phyloP scores from a whole-genome alignment of 2,329 filamentous ascomycete species.

The Ophiocordyceps australis region DNA sequence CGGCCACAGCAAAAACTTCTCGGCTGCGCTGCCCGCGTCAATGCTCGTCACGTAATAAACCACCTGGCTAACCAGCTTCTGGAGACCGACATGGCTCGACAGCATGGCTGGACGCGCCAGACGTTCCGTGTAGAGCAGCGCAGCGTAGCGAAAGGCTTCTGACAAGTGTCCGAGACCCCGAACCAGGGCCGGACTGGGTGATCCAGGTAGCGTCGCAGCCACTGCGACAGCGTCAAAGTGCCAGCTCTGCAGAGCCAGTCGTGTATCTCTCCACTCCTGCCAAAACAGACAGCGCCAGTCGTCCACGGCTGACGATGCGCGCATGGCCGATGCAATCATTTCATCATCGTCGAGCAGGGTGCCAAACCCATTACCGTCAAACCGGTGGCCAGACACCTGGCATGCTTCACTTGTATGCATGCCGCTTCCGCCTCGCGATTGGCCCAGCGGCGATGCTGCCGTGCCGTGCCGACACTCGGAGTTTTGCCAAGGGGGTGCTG shows the following conservation, averaged over 20 bases:
- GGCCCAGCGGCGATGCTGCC: slow-evolving; percentile 15
- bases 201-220: slow-evolving; percentile 27
- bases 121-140: slow-evolving; percentile 76
- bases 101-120: slow-evolving; percentile 61
- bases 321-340: slow-evolving; percentile 20
- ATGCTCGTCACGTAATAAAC: slow-evolving; percentile 71
- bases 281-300: slow-evolving; percentile 54
- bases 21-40: slow-evolving; percentile 49
- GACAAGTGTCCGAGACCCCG: slow-evolving; percentile 67
- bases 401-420: slow-evolving; percentile 9
- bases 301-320: slow-evolving; percentile 28
- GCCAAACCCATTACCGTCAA: slow-evolving; percentile 51
- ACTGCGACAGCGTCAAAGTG: slow-evolving; percentile 45
- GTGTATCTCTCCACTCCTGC: slow-evolving; percentile 71
- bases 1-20: slow-evolving; percentile 89
- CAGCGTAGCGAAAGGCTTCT: slow-evolving; percentile 78
- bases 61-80: slow-evolving; percentile 65
- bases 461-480: slow-evolving; percentile 10
- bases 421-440: slow-evolving; percentile 6
- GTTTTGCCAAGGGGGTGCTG: slow-evolving; percentile 3
- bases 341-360: slow-evolving; percentile 37
- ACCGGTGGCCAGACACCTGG: slow-evolving; percentile 31
- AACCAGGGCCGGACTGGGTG: slow-evolving; percentile 40
- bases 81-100: slow-evolving; percentile 59
- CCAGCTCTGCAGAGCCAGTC: slow-evolving; percentile 63